Base-by-base conservation (phyloP, 768 basidiomycete species). In the Hygrocybe coccinea region DNA sequence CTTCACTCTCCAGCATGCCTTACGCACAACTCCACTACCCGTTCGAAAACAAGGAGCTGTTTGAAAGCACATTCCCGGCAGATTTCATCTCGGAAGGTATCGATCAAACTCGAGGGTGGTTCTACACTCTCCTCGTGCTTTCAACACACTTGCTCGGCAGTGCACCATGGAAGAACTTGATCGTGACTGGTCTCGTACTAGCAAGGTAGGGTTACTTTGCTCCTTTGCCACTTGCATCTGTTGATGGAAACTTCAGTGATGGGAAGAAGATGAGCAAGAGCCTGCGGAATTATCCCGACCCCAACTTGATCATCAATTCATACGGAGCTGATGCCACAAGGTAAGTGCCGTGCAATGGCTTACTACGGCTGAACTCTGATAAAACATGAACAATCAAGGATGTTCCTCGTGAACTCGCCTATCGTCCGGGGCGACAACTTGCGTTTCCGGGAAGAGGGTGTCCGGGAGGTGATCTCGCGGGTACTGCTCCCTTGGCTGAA, bases 211-310 rank as follows among this genome's bases (percentile, higher is more conserved):
- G 79, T 3, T 44, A 14, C 21, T 47, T 1, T 36, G 22, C 24
- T n/a, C 33, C 24, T 15, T 25, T 48, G 17, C n/a, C 55, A 24
- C 47, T 33, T 21, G 21, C 14, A 29, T 29, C 51, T 52, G 44
- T 21, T 25, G 29, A 36, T 47, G 14, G 45, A 12, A 2, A 14
- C 14, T 41, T 9, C 59, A 93, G 91, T 2, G 95, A 99, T 63
- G 97, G 97, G 53, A 97, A 95, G 79, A 99, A 99, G 77, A 99
- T 99, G 97, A 94, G 91, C 74, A 99, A 99, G 75, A 95, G 91
- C 71, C 74, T 95, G 56, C 86, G 85, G 70, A 99, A 99, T 72
- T 99, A 94, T 69, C 95, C 97, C 22, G 97, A 99, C 69, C 97
- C 97, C 7, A 92, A 85, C 69, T 61, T 93, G 50, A 81, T 98